A percentile compares a stretch with the other conserved stretches of the same genome.
phyloP scores from a whole-genome alignment of 169 alveolate species.

The Plasmodium vinckei region DNA sequence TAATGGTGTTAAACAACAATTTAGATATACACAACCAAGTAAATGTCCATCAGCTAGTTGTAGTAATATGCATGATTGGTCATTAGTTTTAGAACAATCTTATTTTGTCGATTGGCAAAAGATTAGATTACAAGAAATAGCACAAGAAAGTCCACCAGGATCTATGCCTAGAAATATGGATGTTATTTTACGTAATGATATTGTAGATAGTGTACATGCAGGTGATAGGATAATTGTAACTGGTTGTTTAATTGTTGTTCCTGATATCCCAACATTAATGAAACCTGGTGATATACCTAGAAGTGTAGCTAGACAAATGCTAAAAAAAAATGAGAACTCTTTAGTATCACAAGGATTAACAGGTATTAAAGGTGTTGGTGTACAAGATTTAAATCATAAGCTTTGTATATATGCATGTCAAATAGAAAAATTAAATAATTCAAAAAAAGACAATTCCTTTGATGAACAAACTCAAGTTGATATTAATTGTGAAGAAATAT shows the following conservation, averaged over 20 bases:
- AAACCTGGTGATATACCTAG: slow-evolving; percentile 96
- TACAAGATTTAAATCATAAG: slow-evolving; percentile 94
- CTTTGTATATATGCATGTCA: slow-evolving; percentile 92
- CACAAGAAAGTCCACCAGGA: slow-evolving; percentile 96
- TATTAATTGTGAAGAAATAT: slow-evolving; percentile 81
- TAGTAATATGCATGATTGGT: slow-evolving; percentile 93
- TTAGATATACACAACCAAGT: slow-evolving; percentile 92
- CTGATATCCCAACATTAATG: slow-evolving; percentile 95
- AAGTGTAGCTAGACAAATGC: slow-evolving; percentile 80
- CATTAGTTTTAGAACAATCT: slow-evolving; percentile 90
- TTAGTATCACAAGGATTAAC: slow-evolving; percentile 89
- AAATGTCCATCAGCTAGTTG: slow-evolving; percentile 87
- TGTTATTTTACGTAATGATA: slow-evolving; percentile 93
- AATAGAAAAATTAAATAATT: slow-evolving; percentile 79
- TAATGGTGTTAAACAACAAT: slow-evolving; percentile 93
- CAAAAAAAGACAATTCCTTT: slow-evolving; percentile 74
- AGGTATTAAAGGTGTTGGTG: slow-evolving; percentile 97
- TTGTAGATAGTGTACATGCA: slow-evolving; percentile 96
- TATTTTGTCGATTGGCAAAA: slow-evolving; percentile 96
- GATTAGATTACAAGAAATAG: slow-evolving; percentile 93
- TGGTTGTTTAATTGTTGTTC: slow-evolving; percentile 95
- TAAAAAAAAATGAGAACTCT: slow-evolving; percentile 80
- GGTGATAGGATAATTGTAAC: slow-evolving; percentile 96
- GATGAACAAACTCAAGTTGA: slow-evolving; percentile 80
- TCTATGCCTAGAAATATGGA: slow-evolving; percentile 98